Base-by-base conservation (phyloP, 495 filamentous ascomycete genomes). In the Tuber magnatum region DNA sequence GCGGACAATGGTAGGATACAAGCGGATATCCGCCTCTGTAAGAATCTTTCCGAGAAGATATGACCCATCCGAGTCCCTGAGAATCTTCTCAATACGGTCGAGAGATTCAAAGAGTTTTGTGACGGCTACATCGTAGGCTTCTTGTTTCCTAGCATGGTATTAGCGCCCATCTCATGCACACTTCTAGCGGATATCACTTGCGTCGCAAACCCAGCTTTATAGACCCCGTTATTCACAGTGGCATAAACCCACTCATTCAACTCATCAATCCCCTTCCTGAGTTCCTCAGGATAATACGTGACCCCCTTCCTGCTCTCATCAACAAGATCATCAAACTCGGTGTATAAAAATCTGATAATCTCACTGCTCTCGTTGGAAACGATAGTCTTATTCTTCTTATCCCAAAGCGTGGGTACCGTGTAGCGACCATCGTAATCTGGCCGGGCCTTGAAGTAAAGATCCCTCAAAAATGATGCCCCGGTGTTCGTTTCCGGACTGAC, bases 281-380 rank as follows among this genome's bases (percentile, higher is more conserved):
- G 84, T 1, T 86, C 77, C 43, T 84, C 75, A 0, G 92, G 92
- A 80, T 90, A 91, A 61, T 92, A 87, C 77, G 90, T 89, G 2
- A 90, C 78, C 44, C 89, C 87, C 51, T 88, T 87, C 83, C 87
- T 88, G 75, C 88, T 74, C 68, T 87, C 84, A 0, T 90, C 88
- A 4, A 96, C 80, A 32, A 94, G 83, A 73, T 89, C 86, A 81
- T 97, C 92, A 81, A 94, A 97, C 74, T 89, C 89, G 39, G 85
- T 83, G 77, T 89, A 89, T 9, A 91, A 82, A 84, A 91, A 90
- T 69, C 91, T 84, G 74, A 95, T 89, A 77, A 97, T 93, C 86
- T 96, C 93, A 75, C 88, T 88, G 79, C 90, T 92, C 86, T 96
- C 93, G 77, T 97, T 96, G 83, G 88, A 94, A 74, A 94, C 93